Conservation (phyloP, 2,329 filamentous ascomycete genomes). For the Penicillium sp. region DNA sequence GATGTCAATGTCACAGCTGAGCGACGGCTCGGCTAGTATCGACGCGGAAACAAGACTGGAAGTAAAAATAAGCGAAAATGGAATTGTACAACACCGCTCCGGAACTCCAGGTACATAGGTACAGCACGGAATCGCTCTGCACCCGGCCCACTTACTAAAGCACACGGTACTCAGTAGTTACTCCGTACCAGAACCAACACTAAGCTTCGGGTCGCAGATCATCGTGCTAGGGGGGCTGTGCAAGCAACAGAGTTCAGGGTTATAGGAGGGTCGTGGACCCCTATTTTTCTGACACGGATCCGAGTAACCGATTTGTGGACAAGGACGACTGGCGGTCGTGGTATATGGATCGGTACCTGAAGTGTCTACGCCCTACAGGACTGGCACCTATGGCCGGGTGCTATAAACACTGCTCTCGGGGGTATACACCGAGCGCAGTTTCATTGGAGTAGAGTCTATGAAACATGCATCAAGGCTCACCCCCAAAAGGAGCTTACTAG, state of each 20-base stretch:
- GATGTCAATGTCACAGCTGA: background rate
- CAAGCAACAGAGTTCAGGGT: constrained; percentile 6
- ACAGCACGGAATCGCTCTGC: too few relatives aligned
- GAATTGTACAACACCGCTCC: too few relatives aligned
- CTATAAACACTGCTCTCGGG: too few relatives aligned
- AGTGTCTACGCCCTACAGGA: background rate
- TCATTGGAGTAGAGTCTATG: background rate
- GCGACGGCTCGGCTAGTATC: too few relatives aligned
- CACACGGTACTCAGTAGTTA: background rate
- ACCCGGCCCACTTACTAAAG: background rate
- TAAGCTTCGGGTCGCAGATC: constrained; percentile 11
- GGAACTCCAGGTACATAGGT: too few relatives aligned
- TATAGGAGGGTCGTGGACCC: background rate
- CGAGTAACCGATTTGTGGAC: background rate
- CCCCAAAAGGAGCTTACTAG: background rate
- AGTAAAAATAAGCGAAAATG: too few relatives aligned
- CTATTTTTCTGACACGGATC: background rate
- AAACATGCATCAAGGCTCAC: background rate
- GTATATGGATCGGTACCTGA: background rate
- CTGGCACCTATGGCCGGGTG: too few relatives aligned
- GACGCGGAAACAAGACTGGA: too few relatives aligned
- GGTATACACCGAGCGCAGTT: background rate
- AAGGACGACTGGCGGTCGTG: too few relatives aligned
- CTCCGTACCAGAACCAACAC: background rate
- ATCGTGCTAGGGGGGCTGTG: constrained; percentile 7